Conservation (phyloP, 495 filamentous ascomycete species). For the Podospora tetraspora region DNA sequence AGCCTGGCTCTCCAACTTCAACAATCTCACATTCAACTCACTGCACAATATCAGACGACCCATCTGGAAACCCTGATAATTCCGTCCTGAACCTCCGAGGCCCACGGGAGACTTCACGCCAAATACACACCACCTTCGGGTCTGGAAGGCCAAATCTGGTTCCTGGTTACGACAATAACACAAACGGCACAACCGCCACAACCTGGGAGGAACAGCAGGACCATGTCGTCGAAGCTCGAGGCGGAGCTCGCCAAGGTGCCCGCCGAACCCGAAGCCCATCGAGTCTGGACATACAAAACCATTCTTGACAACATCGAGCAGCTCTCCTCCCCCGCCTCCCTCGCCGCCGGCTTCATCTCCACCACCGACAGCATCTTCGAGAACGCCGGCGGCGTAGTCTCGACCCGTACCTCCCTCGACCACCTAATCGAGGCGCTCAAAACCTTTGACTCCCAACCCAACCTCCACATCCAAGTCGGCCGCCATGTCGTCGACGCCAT, state of each 20-base stretch:
- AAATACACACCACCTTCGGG: not conserved
- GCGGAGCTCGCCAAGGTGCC: conserved; percentile 52
- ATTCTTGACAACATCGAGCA: conserved; percentile 61
- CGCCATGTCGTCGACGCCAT: conserved; percentile 62
- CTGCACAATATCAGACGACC: not conserved
- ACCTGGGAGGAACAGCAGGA: not conserved
- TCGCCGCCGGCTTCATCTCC: conserved; percentile 61
- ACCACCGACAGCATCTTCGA: conserved; percentile 64
- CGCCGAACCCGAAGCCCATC: conserved; percentile 44
- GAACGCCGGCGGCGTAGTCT: conserved; percentile 67
- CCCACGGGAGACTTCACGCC: not conserved
- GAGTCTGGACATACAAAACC: conserved; percentile 55
- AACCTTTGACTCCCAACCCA: conserved; percentile 44
- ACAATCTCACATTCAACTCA: not conserved
- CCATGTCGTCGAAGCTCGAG: conserved; percentile 28
- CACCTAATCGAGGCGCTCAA: conserved; percentile 58
- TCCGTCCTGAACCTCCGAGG: not conserved
- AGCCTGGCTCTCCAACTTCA: conserved; percentile 15
- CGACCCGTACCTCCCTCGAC: conserved; percentile 64
- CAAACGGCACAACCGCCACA: not conserved
- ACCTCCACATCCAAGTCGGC: conserved; percentile 65
- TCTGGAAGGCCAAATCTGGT: not conserved
- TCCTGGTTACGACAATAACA: not conserved
- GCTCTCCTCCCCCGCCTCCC: conserved; percentile 47
- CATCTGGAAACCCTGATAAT: not conserved